A percentile compares a stretch with the other conserved stretches of the same genome.
Conservation (phyloP, 2,329 filamentous ascomycete genomes). For the Claviceps fusiformis region DNA sequence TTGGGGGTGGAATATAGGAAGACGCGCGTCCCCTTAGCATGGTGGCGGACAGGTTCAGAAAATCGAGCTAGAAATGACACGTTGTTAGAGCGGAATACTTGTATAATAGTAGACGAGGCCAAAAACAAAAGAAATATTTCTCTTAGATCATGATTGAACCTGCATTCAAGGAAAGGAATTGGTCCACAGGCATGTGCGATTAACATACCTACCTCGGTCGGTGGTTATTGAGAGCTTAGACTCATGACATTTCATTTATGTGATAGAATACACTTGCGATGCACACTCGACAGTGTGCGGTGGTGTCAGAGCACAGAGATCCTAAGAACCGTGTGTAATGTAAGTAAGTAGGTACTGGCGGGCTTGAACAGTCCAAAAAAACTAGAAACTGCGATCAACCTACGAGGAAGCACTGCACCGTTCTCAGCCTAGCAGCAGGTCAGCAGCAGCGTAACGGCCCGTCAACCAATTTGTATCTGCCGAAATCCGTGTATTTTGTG, state of each 20-base stretch:
- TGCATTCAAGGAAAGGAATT: background rate
- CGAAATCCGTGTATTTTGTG: background rate
- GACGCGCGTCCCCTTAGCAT: constrained; percentile 29
- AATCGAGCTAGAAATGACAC: background rate
- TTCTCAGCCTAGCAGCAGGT: background rate
- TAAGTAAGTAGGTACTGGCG: no score
- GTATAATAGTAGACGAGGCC: background rate
- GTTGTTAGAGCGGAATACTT: background rate
- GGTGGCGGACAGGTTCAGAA: background rate
- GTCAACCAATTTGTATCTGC: background rate
- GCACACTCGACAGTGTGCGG: no score
- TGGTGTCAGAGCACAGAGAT: no score
- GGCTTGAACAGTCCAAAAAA: background rate
- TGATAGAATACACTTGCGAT: no score
- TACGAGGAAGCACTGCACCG: background rate
- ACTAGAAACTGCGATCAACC: no score
- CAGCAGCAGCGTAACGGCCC: background rate
- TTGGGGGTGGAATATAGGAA: constrained; percentile 94
- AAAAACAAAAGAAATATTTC: background rate
- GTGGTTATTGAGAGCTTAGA: background rate
- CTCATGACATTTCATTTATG: background rate
- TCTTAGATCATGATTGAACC: background rate
- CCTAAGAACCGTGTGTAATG: no score
- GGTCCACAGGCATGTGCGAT: background rate
- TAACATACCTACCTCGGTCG: no score